phyloP scores from a whole-genome alignment of 345 rosid species.

The Populus alba region DNA sequence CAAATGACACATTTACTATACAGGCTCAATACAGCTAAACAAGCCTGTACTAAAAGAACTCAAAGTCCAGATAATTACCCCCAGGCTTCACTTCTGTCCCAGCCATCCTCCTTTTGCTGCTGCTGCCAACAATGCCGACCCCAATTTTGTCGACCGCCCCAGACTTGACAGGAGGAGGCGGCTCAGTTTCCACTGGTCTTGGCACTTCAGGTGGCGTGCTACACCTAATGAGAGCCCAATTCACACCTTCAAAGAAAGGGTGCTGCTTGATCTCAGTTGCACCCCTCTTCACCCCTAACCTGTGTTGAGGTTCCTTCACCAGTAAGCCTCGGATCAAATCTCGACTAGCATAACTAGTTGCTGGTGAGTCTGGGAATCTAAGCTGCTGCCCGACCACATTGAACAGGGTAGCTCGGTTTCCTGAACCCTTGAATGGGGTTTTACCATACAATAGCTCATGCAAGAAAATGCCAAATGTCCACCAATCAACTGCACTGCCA shows the following conservation, averaged over 20 bases:
- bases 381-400: slow-evolving; percentile 94
- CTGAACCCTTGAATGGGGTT: slow-evolving; percentile 94
- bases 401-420: slow-evolving; percentile 87
- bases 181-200: slow-evolving; percentile 65
- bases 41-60: slow-evolving; percentile 65
- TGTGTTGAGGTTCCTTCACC: slow-evolving; percentile 88
- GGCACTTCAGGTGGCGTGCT: slow-evolving; percentile 98
- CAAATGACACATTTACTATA: slow-evolving; percentile 22
- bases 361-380: slow-evolving; percentile 82
- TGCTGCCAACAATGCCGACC: slow-evolving; percentile 63
- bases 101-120: slow-evolving; percentile 67
- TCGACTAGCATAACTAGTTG: slow-evolving; percentile 81
- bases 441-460: slow-evolving; percentile 85
- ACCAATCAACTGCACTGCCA: slow-evolving; percentile 98
- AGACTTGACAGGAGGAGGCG: slow-evolving; percentile 58
- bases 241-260: slow-evolving; percentile 92
- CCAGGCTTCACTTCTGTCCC: slow-evolving; percentile 67
- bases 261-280: slow-evolving; percentile 98
- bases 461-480: slow-evolving; percentile 96
- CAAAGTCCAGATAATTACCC: slow-evolving; percentile 93
- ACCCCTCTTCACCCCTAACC: slow-evolving; percentile 92
- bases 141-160: slow-evolving; percentile 65
- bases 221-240: slow-evolving; percentile 96
- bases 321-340: slow-evolving; percentile 80
- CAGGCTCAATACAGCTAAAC: slow-evolving; percentile 21